phyloP scores from a whole-genome alignment of 352 stramenopile genomes.

The Globisporangium lucens region DNA sequence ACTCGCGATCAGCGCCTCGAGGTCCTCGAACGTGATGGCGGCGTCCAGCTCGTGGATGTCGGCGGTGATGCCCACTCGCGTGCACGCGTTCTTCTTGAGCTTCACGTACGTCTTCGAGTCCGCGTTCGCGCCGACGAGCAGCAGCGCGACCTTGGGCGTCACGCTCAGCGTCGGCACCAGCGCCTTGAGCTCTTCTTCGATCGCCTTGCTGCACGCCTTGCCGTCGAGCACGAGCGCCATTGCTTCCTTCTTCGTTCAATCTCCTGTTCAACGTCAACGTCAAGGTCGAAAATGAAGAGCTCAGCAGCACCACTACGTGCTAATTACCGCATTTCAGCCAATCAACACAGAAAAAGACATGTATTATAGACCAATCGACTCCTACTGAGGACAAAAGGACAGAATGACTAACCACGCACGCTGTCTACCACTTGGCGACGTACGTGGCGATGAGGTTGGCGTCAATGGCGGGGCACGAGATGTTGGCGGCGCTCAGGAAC shows the following conservation, averaged over 20 bases:
- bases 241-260: background rate
- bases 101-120: slow-evolving; percentile 95
- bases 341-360: slow-evolving; percentile 7
- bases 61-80: slow-evolving; percentile 89
- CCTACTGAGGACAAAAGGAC: background rate
- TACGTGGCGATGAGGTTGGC: slow-evolving; percentile 40
- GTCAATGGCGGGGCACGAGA: slow-evolving; percentile 46
- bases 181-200: slow-evolving; percentile 66
- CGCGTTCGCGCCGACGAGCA: slow-evolving; percentile 87
- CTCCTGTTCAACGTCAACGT: slow-evolving; percentile 14
- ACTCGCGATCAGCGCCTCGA: slow-evolving; percentile 60
- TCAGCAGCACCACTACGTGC: slow-evolving; percentile 1
- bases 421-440: slow-evolving; percentile 34
- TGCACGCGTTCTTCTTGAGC: slow-evolving; percentile 98
- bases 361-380: slow-evolving; percentile 10
- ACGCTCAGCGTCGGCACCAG: slow-evolving; percentile 30
- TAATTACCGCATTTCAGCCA: slow-evolving; percentile 6
- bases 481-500: slow-evolving; percentile 32
- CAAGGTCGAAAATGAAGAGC: slow-evolving; percentile 1
- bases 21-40: slow-evolving; percentile 38
- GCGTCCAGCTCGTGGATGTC: slow-evolving; percentile 70
- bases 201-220: slow-evolving; percentile 60
- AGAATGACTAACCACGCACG: background rate
- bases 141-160: slow-evolving; percentile 88
- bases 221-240: slow-evolving; percentile 35